Evolutionary conservation across 495 filamentous ascomycete genomes (phyloP).

Genomic region (Lophiostoma macrostomum): DNA sequence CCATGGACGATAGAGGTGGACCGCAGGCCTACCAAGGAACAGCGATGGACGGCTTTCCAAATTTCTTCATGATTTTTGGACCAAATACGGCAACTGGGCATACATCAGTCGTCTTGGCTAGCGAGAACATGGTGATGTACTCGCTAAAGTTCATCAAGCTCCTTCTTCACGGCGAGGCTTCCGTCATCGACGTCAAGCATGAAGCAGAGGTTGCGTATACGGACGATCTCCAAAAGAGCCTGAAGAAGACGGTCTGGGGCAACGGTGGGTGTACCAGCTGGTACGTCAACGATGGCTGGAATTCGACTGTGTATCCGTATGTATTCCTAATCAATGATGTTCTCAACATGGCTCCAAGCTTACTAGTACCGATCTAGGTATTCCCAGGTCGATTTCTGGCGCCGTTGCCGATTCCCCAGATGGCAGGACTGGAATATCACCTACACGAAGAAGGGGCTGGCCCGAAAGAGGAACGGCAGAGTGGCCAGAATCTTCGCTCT

Average conservation of each 20-base stretch:
- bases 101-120: slow-evolving; percentile 57
- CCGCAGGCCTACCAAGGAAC: slow-evolving; percentile 62
- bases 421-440: slow-evolving; percentile 55
- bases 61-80: slow-evolving; percentile 66
- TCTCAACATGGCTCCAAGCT: background rate
- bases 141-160: slow-evolving; percentile 52
- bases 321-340: slow-evolving; percentile 5
- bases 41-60: slow-evolving; percentile 64
- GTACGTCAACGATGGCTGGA: slow-evolving; percentile 60
- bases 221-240: slow-evolving; percentile 49
- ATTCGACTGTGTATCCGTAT: slow-evolving; percentile 58
- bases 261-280: slow-evolving; percentile 55
- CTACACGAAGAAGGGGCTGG: slow-evolving; percentile 43
- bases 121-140: slow-evolving; percentile 58
- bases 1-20: slow-evolving; percentile 54
- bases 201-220: slow-evolving; percentile 55
- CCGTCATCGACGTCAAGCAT: slow-evolving; percentile 48
- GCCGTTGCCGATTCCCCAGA: slow-evolving; percentile 53
- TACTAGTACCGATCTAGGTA: slow-evolving; percentile 15
- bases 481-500: slow-evolving; percentile 6
- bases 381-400: slow-evolving; percentile 25
- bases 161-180: slow-evolving; percentile 46
- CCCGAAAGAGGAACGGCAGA: background rate
- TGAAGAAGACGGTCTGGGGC: slow-evolving; percentile 55
- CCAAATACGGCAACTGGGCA: slow-evolving; percentile 66